phyloP scores from a whole-genome alignment of 305 asterid genomes.

The Fraxinus greggii region DNA sequence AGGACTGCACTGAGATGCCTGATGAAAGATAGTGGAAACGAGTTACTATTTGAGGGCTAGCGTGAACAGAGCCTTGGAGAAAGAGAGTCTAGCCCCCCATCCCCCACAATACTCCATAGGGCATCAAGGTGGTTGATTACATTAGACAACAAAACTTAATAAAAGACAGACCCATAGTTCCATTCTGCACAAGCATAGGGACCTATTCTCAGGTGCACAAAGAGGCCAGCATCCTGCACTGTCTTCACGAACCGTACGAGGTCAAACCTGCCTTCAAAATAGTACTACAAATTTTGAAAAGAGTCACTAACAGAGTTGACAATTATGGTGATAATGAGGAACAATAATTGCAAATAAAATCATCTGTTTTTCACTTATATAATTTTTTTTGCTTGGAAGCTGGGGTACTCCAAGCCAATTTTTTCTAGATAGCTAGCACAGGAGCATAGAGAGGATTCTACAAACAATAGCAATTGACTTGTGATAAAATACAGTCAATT shows the following conservation, averaged over 20 bases:
- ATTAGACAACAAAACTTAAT: slow-evolving; percentile 13
- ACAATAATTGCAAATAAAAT: background rate
- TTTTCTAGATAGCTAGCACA: background rate
- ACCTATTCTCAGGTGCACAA: slow-evolving; percentile 70
- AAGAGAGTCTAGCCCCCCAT: background rate
- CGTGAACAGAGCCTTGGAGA: background rate
- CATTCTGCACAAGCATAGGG: slow-evolving; percentile 97
- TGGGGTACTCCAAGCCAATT: background rate
- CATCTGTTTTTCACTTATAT: background rate
- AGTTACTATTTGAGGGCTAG: background rate
- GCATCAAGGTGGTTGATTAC: background rate
- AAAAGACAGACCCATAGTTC: slow-evolving; percentile 70
- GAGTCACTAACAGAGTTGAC: slow-evolving; percentile 9
- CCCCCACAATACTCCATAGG: background rate
- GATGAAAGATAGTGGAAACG: background rate
- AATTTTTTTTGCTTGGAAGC: background rate
- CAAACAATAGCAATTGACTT: background rate
- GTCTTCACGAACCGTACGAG: slow-evolving; percentile 72
- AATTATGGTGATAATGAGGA: background rate
- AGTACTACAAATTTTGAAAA: slow-evolving; percentile 43
- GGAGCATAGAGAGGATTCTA: background rate
- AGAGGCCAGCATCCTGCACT: slow-evolving; percentile 74
- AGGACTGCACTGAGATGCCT: background rate
- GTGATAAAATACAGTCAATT: background rate
- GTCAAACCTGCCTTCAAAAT: slow-evolving; percentile 69